These are phyloP conservation scores for Eimeria maxima DNA, from an alignment of 169 alveolate genomes.

Conservation along the genomic window DNA sequence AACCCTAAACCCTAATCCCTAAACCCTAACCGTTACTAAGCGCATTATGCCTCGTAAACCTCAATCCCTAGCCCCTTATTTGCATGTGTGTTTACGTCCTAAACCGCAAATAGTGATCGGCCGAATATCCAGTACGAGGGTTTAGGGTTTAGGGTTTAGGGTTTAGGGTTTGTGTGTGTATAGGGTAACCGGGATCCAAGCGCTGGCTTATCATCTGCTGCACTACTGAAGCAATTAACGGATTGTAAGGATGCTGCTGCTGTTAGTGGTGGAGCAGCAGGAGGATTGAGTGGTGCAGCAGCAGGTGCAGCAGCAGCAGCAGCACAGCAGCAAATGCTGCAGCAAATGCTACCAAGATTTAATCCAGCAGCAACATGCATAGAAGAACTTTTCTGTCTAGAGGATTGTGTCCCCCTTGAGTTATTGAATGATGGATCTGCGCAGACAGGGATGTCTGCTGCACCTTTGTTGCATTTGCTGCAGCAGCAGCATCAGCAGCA, in stretches of 20 bases:
- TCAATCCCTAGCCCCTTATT: background rate
- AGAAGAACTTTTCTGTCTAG: slow-evolving; percentile 15
- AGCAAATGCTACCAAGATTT: slow-evolving; percentile 18
- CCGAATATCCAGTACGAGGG: background rate
- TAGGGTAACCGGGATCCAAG: slow-evolving; percentile 33
- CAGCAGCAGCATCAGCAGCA: slow-evolving; percentile 61
- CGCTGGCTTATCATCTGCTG: slow-evolving; percentile 42
- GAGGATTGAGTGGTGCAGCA: background rate
- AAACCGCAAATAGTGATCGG: background rate
- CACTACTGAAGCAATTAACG: slow-evolving; percentile 47
- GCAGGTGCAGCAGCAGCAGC: slow-evolving; percentile 22
- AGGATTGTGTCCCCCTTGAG: slow-evolving; percentile 10
- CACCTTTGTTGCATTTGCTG: slow-evolving; percentile 56
- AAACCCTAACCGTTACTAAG: background rate
- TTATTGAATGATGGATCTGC: slow-evolving; percentile 26
- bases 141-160: slow-evolving; percentile 27
- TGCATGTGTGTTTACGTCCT: background rate
- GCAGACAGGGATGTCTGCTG: slow-evolving; percentile 34
- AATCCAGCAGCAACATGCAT: background rate
- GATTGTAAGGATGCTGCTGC: slow-evolving; percentile 24
- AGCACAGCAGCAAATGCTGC: background rate
- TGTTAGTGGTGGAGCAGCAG: background rate
- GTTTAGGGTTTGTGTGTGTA: slow-evolving; percentile 13
- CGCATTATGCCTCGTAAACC: background rate
- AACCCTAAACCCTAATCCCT: slow-evolving; percentile 59